Conservation (phyloP, 2,329 filamentous ascomycete genomes). For the Huntiella omanensis region DNA sequence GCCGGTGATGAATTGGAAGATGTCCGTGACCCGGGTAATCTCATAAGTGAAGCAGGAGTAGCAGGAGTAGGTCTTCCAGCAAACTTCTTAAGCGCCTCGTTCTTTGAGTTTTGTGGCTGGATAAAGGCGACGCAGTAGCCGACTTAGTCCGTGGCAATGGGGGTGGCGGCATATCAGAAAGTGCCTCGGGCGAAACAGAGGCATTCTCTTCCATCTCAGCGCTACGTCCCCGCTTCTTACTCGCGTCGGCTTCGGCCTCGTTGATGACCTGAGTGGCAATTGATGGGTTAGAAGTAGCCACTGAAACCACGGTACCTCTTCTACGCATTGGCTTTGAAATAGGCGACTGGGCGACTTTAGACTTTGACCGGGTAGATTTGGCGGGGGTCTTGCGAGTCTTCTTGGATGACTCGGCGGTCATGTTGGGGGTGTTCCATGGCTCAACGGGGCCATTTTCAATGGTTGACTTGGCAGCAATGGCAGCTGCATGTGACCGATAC, state of each 20-base stretch:
- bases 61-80: slow-evolving; percentile 31
- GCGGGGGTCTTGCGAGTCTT: slow-evolving; percentile 32
- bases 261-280: slow-evolving; percentile 36
- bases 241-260: slow-evolving; percentile 27
- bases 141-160: slow-evolving; percentile 48
- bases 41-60: slow-evolving; percentile 79
- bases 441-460: slow-evolving; percentile 24
- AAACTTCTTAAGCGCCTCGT: slow-evolving; percentile 12
- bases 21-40: slow-evolving; percentile 26
- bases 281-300: slow-evolving; percentile 29
- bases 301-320: slow-evolving; percentile 20
- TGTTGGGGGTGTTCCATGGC: slow-evolving; percentile 19
- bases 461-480: slow-evolving; percentile 32
- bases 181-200: slow-evolving; percentile 43
- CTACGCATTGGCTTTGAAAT: slow-evolving; percentile 48
- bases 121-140: slow-evolving; percentile 48
- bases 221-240: slow-evolving; percentile 15
- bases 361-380: slow-evolving; percentile 30
- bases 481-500: slow-evolving; percentile 24
- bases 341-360: slow-evolving; percentile 47
- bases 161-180: slow-evolving; percentile 48
- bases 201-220: slow-evolving; percentile 45
- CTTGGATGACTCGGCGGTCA: slow-evolving; percentile 19
- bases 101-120: slow-evolving; percentile 28
- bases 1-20: slow-evolving; percentile 25